These are phyloP conservation scores for Hymenoscyphus occultus DNA, from an alignment of 2,329 filamentous ascomycete species.

Conservation along the genomic window DNA sequence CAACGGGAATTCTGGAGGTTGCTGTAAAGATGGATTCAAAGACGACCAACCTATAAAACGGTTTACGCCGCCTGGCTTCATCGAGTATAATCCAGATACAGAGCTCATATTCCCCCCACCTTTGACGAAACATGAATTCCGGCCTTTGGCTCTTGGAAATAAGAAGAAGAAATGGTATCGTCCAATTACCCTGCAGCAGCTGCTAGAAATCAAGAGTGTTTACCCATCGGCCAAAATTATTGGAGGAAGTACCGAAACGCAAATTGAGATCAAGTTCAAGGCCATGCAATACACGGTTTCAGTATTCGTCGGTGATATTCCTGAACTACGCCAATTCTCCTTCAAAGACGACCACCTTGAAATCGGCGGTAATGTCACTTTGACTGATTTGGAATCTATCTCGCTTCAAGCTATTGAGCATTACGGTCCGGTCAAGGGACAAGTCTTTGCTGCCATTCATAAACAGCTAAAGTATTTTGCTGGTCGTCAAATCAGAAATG, in stretches of 20 bases:
- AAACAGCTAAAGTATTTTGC: constrained; percentile 96
- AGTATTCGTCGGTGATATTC: constrained; percentile 89
- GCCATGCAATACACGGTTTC: constrained; percentile 85
- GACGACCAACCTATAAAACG: constrained; percentile 56
- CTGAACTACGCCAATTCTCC: constrained; percentile 78
- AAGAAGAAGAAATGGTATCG: constrained; percentile 93
- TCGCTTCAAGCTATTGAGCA: constrained; percentile 74
- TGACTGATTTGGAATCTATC: constrained; percentile 88
- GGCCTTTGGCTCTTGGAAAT: constrained; percentile 84
- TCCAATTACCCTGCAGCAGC: constrained; percentile 79
- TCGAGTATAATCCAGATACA: constrained; percentile 89
- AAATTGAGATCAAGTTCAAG: constrained; percentile 99
- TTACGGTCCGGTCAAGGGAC: constrained; percentile 62
- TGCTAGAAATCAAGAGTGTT: constrained; percentile 85
- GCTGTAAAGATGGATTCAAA: constrained; percentile 62
- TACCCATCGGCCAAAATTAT: constrained; percentile 90
- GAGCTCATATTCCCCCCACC: constrained; percentile 92
- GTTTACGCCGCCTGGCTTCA: constrained; percentile 87
- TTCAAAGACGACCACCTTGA: constrained; percentile 82
- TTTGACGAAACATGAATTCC: constrained; percentile 78
- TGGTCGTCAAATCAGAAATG: constrained; percentile 91
- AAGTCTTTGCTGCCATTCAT: constrained; percentile 85
- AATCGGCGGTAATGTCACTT: constrained; percentile 85
- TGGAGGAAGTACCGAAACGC: constrained; percentile 92
- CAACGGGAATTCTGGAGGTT: constrained; percentile 47